A percentile compares a stretch with the other conserved stretches of the same genome.
Conservation (phyloP, 805 yeast species). For the Candida xiaguanensis region DNA sequence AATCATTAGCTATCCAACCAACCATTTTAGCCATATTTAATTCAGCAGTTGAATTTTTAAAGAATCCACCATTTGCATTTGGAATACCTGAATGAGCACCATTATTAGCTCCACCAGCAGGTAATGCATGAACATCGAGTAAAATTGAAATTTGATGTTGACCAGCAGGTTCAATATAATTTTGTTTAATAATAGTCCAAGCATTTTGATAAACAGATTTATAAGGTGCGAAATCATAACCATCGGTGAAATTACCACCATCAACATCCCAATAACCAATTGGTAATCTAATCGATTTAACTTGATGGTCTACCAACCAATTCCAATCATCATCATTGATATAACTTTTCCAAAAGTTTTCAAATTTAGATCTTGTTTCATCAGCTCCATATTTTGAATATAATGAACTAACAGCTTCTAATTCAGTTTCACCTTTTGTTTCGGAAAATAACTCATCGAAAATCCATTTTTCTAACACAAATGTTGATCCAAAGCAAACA, state of each 20-base stretch:
- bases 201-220: constrained; percentile 60
- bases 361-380: constrained; percentile 50
- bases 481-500: constrained; percentile 79
- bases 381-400: constrained; percentile 50
- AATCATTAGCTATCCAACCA: constrained; percentile 59
- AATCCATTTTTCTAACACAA: constrained; percentile 79
- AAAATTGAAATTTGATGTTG: constrained; percentile 65
- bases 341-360: constrained; percentile 63
- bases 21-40: constrained; percentile 47
- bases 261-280: constrained; percentile 88
- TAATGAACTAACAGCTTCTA: constrained; percentile 60
- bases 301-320: constrained; percentile 63
- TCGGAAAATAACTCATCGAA: constrained; percentile 58
- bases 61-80: constrained; percentile 55
- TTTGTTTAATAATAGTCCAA: constrained; percentile 58
- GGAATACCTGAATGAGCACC: constrained; percentile 79
- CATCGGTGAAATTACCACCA: constrained; percentile 53
- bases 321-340: constrained; percentile 72
- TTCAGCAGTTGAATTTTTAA: constrained; percentile 46
- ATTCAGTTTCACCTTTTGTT: constrained; percentile 56
- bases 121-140: constrained; percentile 84
- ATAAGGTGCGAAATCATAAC: constrained; percentile 59
- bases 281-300: constrained; percentile 82
- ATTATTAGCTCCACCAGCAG: constrained; percentile 92
- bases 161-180: constrained; percentile 57